Conservation (phyloP, 768 basidiomycete genomes). For the Mycena olivaceomarginata region DNA sequence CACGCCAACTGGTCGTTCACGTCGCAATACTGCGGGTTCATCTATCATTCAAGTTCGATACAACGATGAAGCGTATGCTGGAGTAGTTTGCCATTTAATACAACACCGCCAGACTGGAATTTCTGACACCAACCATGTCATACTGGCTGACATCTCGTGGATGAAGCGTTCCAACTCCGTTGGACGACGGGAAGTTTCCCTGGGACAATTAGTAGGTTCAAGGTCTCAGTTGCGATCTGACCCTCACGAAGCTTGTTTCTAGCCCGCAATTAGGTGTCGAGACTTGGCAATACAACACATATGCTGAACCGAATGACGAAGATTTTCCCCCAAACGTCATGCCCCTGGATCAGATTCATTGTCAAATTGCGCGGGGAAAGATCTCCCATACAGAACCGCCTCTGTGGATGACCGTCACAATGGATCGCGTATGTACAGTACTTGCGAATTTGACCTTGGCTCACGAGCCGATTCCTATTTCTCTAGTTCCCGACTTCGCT, state of each 20-base stretch:
- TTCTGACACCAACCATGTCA: neutral
- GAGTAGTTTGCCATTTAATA: slow-evolving; percentile 42
- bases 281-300: slow-evolving; percentile 37
- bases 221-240: neutral
- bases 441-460: neutral
- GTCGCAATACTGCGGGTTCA: slow-evolving; percentile 28
- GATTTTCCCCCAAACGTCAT: slow-evolving; percentile 35
- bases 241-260: neutral
- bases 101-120: slow-evolving; percentile 42
- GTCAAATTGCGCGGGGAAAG: slow-evolving; percentile 41
- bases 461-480: neutral
- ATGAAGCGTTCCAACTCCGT: slow-evolving; percentile 15
- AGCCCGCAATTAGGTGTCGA: slow-evolving; percentile 48
- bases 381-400: slow-evolving; percentile 27
- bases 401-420: slow-evolving; percentile 46
- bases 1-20: slow-evolving; percentile 20
- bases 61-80: slow-evolving; percentile 17
- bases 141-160: slow-evolving; percentile 19
- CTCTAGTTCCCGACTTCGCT: slow-evolving; percentile 19
- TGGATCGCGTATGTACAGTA: slow-evolving; percentile 33
- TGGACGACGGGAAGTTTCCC: neutral
- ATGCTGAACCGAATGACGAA: neutral
- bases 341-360: slow-evolving; percentile 39
- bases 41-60: slow-evolving; percentile 35
- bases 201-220: neutral